A percentile compares a stretch with the other conserved stretches of the same genome.
These are phyloP conservation scores for Diversispora epigaea DNA, from an alignment of 192 early-diverging fungal species.

Conservation along the genomic window DNA sequence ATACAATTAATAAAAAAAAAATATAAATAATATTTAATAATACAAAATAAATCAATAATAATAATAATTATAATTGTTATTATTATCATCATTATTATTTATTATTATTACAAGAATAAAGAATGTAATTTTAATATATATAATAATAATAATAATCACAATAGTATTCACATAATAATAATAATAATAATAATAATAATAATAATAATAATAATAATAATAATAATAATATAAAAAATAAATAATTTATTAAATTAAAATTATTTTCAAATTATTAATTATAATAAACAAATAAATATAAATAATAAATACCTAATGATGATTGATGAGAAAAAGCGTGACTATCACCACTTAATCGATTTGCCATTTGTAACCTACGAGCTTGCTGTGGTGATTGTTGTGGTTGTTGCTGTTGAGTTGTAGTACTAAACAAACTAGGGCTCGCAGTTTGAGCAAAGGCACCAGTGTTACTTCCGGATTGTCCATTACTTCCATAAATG, in stretches of 20 bases:
- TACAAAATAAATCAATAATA: too few relatives aligned
- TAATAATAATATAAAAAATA: not conserved
- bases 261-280: not conserved
- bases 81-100: too few relatives aligned
- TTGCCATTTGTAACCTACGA: not conserved
- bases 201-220: not conserved
- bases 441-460: not conserved
- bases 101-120: too few relatives aligned
- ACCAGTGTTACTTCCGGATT: not conserved
- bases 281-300: not conserved
- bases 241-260: not conserved
- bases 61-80: too few relatives aligned
- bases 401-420: conserved; percentile 1
- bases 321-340: not conserved
- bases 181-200: not conserved
- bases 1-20: not conserved
- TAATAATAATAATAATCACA: too few relatives aligned
- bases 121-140: too few relatives aligned
- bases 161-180: not conserved
- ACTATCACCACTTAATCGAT: not conserved
- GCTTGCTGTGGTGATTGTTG: not conserved
- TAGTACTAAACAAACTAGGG: not conserved
- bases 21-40: not conserved
- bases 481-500: not conserved
- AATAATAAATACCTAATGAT: not conserved